Percentiles rank a stretch among this genome's conserved stretches.
phyloP scores from a whole-genome alignment of 2,329 filamentous ascomycete species.

The Huntiella omanensis region DNA sequence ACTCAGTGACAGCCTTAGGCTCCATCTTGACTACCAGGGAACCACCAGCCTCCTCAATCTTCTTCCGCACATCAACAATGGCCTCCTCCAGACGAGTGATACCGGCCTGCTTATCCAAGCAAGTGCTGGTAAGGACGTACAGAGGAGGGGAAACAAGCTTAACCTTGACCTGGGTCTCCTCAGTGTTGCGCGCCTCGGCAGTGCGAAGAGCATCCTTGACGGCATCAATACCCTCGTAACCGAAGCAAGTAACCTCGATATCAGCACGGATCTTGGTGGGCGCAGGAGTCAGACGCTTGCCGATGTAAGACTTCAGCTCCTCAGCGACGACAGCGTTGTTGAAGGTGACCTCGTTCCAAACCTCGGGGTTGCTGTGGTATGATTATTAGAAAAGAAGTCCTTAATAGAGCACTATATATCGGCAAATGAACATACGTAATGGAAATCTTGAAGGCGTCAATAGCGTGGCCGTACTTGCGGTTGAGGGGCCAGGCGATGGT shows the following conservation, averaged over 20 bases:
- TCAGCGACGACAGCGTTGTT: constrained; percentile 68
- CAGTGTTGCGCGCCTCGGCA: constrained; percentile 82
- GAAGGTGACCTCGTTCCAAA: constrained; percentile 88
- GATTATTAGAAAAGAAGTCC: neutral
- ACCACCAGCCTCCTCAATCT: constrained; percentile 61
- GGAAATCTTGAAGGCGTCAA: constrained; percentile 96
- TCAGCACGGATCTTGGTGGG: constrained; percentile 98
- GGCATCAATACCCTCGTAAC: constrained; percentile 95
- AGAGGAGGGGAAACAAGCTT: constrained; percentile 94
- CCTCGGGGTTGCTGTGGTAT: constrained; percentile 58
- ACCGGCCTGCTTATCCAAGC: constrained; percentile 76
- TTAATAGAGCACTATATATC: neutral
- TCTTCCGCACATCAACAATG: constrained; percentile 68
- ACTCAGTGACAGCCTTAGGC: constrained; percentile 96
- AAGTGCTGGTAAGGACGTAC: constrained; percentile 90
- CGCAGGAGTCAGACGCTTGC: constrained; percentile 90
- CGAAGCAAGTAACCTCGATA: constrained; percentile 87
- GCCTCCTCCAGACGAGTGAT: constrained; percentile 74
- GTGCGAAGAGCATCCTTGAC: constrained; percentile 84
- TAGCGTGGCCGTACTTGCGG: constrained; percentile 90
- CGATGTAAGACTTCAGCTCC: constrained; percentile 86
- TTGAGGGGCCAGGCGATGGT: constrained; percentile 92
- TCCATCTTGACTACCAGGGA: constrained; percentile 90
- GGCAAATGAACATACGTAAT: constrained; percentile 52
- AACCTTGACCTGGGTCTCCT: constrained; percentile 90